Conservation (phyloP, 371 early-diverging fungal species). For the Syncephalastrum racemosum region DNA sequence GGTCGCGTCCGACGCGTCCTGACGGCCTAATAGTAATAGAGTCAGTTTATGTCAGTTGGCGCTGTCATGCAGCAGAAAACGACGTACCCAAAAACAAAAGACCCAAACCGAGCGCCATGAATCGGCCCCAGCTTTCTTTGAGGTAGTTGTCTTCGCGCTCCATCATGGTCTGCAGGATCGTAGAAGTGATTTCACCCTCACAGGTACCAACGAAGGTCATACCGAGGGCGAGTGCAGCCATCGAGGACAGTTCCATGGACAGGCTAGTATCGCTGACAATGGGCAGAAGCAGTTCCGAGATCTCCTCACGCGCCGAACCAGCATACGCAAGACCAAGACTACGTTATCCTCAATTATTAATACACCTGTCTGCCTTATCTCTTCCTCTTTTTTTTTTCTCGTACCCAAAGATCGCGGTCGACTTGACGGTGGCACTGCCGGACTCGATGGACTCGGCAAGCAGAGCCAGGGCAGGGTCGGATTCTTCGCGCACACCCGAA, state of each 20-base stretch:
- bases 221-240: slow-evolving; percentile 92
- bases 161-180: slow-evolving; percentile 94
- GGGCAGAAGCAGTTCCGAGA: slow-evolving; percentile 82
- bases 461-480: slow-evolving; percentile 93
- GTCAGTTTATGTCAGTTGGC: not conserved
- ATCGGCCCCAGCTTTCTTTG: slow-evolving; percentile 81
- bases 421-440: slow-evolving; percentile 45
- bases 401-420: slow-evolving; percentile 74
- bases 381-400: slow-evolving; percentile 7
- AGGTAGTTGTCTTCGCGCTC: slow-evolving; percentile 85
- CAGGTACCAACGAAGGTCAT: slow-evolving; percentile 90
- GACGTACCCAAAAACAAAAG: slow-evolving; percentile 75
- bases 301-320: slow-evolving; percentile 85
- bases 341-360: slow-evolving; percentile 3
- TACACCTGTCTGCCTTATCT: not conserved
- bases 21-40: slow-evolving; percentile 59
- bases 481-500: slow-evolving; percentile 86
- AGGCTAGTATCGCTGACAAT: slow-evolving; percentile 81
- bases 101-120: slow-evolving; percentile 92
- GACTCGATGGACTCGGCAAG: slow-evolving; percentile 82
- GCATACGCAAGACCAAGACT: slow-evolving; percentile 95
- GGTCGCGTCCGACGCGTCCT: slow-evolving; percentile 88
- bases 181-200: slow-evolving; percentile 89
- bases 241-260: slow-evolving; percentile 86
- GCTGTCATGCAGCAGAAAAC: not conserved